phyloP scores from a whole-genome alignment of 148 eudicot genomes.

The Camellia sinensis region DNA sequence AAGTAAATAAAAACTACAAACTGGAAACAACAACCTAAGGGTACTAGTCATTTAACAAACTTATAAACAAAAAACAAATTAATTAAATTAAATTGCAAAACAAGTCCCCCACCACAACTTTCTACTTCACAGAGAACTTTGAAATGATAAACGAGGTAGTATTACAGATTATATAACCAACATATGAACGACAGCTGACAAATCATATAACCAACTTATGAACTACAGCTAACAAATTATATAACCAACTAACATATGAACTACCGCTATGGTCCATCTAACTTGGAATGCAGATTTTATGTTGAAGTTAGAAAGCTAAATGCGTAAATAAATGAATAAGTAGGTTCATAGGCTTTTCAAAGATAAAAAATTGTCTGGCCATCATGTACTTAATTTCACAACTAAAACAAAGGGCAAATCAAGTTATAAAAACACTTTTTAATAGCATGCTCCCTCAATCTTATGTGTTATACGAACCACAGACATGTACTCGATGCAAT shows the following conservation, averaged over 20 bases:
- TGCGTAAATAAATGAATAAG: too few species aligned
- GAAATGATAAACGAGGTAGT: background rate
- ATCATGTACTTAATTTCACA: background rate
- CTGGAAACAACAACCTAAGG: background rate
- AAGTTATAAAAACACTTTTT: too few species aligned
- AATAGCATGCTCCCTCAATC: background rate
- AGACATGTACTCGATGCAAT: background rate
- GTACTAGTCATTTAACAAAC: conserved; percentile 1
- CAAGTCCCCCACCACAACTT: background rate
- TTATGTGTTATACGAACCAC: background rate
- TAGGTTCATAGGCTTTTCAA: too few species aligned
- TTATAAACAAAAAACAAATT: too few species aligned
- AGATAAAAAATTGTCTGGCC: background rate
- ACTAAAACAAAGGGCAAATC: too few species aligned
- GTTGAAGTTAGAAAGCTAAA: background rate
- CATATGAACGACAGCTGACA: background rate
- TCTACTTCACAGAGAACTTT: background rate
- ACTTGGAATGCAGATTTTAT: background rate
- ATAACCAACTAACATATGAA: background rate
- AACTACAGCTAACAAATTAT: background rate
- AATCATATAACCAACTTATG: background rate
- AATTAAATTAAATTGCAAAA: background rate
- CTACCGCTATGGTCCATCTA: background rate
- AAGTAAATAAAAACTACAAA: background rate
- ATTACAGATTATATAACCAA: background rate